Conservation (phyloP, 75 land plant species). For the Selaginella moellendorffii region DNA sequence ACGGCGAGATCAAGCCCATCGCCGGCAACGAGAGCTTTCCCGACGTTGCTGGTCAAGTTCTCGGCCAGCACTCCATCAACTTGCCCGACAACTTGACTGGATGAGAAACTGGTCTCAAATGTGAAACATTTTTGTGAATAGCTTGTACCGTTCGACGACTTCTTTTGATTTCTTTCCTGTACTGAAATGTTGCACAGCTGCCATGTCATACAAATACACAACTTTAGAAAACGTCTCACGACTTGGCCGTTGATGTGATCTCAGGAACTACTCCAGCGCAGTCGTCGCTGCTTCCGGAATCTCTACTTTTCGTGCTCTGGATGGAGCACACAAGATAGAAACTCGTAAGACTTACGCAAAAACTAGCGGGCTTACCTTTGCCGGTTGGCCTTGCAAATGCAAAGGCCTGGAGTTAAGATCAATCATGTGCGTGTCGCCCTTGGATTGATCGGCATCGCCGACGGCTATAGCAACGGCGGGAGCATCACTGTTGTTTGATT, state of each 20-base stretch:
- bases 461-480: conserved; percentile 24
- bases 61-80: conserved; percentile 26
- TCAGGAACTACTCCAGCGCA: not conserved
- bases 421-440: conserved; percentile 19
- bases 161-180: too few species aligned
- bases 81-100: conserved; percentile 59
- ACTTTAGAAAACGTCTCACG: not conserved
- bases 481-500: conserved; percentile 21
- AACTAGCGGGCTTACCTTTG: not conserved
- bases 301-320: not conserved
- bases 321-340: too few species aligned
- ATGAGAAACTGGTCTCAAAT: too few species aligned
- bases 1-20: conserved; percentile 42
- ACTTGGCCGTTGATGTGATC: not conserved
- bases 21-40: conserved; percentile 50
- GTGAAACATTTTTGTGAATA: too few species aligned
- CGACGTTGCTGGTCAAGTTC: conserved; percentile 70
- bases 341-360: not conserved
- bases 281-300: not conserved
- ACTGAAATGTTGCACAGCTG: too few species aligned
- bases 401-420: conserved; percentile 24
- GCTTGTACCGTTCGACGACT: too few species aligned
- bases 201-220: not conserved
- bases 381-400: not conserved
- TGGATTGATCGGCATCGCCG: conserved; percentile 17